A percentile compares a stretch with the other conserved stretches of the same genome.
Conservation (phyloP, 208 protist genomes). For the Lotmaria passim region DNA sequence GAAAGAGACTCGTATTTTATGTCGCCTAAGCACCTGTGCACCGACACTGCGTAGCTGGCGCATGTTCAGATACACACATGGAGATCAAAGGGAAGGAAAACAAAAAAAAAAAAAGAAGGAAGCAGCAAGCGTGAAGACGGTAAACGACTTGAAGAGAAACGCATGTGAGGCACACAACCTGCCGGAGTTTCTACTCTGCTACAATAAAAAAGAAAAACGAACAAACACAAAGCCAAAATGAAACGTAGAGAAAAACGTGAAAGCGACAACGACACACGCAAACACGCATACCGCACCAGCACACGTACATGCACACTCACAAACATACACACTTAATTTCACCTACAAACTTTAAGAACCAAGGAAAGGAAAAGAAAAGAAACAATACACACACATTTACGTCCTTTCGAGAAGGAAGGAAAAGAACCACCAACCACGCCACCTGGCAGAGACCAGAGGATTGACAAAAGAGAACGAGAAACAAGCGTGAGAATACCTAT, state of each 20-base stretch:
- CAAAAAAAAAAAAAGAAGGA: slow-evolving; percentile 10
- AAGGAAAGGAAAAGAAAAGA: background rate
- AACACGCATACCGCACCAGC: slow-evolving; percentile 5
- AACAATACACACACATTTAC: slow-evolving; percentile 4
- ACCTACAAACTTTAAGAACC: background rate
- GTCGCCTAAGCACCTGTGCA: no score
- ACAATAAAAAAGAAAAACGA: slow-evolving; percentile 15
- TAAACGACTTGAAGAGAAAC: background rate
- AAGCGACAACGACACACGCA: background rate
- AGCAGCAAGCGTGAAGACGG: background rate
- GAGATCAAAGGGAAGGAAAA: slow-evolving; percentile 2
- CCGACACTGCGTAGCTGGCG: no score
- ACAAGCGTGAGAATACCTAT: slow-evolving; percentile 2
- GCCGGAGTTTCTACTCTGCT: background rate
- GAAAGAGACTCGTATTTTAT: no score
- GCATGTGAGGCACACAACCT: background rate
- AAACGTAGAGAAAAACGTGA: no score
- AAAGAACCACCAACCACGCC: slow-evolving; percentile 9
- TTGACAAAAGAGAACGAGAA: background rate
- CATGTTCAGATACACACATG: no score
- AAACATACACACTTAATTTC: slow-evolving; percentile 6
- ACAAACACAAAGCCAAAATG: no score
- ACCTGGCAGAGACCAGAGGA: background rate
- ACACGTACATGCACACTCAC: slow-evolving; percentile 14
- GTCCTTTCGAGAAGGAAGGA: background rate